These are phyloP conservation scores for Emmonsiellopsis sp. DNA, from an alignment of 2,329 filamentous ascomycete genomes.

Conservation along the genomic window DNA sequence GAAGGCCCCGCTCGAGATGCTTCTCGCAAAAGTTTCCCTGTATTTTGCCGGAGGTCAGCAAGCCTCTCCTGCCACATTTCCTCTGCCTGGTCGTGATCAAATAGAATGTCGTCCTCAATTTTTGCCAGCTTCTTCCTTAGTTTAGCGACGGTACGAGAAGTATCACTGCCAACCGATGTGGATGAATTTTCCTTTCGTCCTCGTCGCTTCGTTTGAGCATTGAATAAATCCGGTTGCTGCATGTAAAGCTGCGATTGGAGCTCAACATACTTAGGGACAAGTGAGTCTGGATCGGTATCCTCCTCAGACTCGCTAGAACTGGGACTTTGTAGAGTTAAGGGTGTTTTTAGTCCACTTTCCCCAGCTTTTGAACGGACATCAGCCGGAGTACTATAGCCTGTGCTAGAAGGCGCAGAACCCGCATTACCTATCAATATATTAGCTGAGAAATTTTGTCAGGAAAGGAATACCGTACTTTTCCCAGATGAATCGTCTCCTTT, in stretches of 20 bases:
- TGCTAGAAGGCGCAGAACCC: constrained; percentile 1
- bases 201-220: constrained; percentile 22
- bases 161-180: constrained; percentile 28
- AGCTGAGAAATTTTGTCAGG: constrained; percentile 5
- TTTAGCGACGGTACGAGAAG: constrained; percentile 44
- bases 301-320: constrained; percentile 40
- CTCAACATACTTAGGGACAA: constrained; percentile 67
- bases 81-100: constrained; percentile 58
- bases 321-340: not conserved
- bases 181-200: constrained; percentile 7
- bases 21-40: constrained; percentile 43
- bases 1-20: not conserved
- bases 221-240: constrained; percentile 46
- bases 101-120: constrained; percentile 69
- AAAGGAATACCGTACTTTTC: not conserved
- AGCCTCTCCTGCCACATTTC: constrained; percentile 54
- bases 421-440: constrained; percentile 5
- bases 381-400: constrained; percentile 7
- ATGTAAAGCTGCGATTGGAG: constrained; percentile 61
- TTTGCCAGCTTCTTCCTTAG: constrained; percentile 63
- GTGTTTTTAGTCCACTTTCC: not conserved
- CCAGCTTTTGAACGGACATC: not conserved
- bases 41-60: constrained; percentile 47
- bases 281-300: constrained; percentile 64
- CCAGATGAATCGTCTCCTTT: not conserved